phyloP scores from a whole-genome alignment of 768 basidiomycete species.

The Dioszegia hungarica region DNA sequence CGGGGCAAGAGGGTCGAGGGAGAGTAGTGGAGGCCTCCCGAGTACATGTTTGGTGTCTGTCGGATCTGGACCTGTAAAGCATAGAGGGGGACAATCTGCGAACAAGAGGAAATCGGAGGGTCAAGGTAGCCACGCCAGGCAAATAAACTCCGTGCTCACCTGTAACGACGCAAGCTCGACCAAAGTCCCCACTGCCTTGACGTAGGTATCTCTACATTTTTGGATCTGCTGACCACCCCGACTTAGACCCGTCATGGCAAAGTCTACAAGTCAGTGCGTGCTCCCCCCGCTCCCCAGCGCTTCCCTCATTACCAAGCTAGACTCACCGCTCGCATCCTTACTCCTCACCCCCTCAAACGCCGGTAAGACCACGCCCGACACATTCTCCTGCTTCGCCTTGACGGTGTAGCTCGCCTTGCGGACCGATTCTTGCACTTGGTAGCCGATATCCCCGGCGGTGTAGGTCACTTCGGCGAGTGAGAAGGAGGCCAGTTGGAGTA shows the following conservation, averaged over 20 bases:
- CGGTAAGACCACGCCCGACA: slow-evolving; percentile 91
- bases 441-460: slow-evolving; percentile 87
- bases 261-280: slow-evolving; percentile 57
- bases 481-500: slow-evolving; percentile 98
- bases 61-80: no score
- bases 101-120: no score
- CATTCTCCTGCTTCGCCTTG: slow-evolving; percentile 93
- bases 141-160: slow-evolving; percentile 30
- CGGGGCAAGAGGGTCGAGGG: no score
- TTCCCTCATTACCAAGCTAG: slow-evolving; percentile 57
- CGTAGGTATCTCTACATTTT: slow-evolving; percentile 92
- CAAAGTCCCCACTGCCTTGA: slow-evolving; percentile 92
- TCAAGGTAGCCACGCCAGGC: background rate
- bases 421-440: slow-evolving; percentile 95
- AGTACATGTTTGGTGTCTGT: no score
- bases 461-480: slow-evolving; percentile 98
- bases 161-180: slow-evolving; percentile 90
- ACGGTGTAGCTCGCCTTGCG: slow-evolving; percentile 87
- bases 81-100: background rate
- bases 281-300: slow-evolving; percentile 56
- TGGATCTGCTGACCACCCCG: slow-evolving; percentile 94
- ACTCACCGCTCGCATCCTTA: slow-evolving; percentile 66
- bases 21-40: no score
- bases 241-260: slow-evolving; percentile 93
- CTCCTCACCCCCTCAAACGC: slow-evolving; percentile 85